Evolutionary conservation across 169 alveolate genomes (phyloP).

Genomic region (Perkinsus chesapeaki): DNA sequence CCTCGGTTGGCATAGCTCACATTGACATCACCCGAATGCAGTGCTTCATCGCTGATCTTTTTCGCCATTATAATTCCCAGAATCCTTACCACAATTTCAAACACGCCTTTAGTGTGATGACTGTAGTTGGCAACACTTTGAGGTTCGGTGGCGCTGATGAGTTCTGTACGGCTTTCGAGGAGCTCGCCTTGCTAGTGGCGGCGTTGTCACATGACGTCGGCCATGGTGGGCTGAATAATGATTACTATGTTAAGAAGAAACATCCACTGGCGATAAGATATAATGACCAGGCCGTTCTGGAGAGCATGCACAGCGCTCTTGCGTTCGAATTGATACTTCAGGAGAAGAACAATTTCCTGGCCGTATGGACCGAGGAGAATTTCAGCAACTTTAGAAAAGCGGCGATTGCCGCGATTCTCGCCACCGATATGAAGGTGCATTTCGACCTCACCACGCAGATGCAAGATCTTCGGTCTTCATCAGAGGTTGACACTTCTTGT

Average conservation of each 20-base stretch:
- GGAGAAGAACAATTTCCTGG: background rate
- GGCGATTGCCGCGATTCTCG: slow-evolving; percentile 22
- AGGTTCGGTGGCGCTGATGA: slow-evolving; percentile 19
- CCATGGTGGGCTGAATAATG: slow-evolving; percentile 29
- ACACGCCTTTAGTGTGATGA: slow-evolving; percentile 27
- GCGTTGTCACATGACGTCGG: slow-evolving; percentile 30
- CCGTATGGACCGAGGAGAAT: background rate
- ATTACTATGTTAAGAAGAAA: slow-evolving; percentile 7
- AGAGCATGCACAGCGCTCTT: slow-evolving; percentile 30
- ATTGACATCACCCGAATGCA: background rate
- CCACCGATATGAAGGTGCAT: slow-evolving; percentile 38
- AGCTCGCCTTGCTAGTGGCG: slow-evolving; percentile 24
- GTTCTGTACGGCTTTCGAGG: slow-evolving; percentile 16
- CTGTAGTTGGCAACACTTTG: slow-evolving; percentile 16
- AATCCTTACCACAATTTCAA: slow-evolving; percentile 33
- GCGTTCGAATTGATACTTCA: slow-evolving; percentile 22
- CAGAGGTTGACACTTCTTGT: background rate
- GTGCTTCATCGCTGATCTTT: background rate
- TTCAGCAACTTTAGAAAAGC: slow-evolving; percentile 1
- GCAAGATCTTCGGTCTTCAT: background rate
- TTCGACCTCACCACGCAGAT: slow-evolving; percentile 24
- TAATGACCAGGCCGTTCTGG: slow-evolving; percentile 26
- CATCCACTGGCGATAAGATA: background rate
- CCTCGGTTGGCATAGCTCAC: background rate
- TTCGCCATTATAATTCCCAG: background rate